Evolutionary conservation across 1,139 yeast genomes (phyloP).

Genomic region (Magnusiomyces suaveolens): DNA sequence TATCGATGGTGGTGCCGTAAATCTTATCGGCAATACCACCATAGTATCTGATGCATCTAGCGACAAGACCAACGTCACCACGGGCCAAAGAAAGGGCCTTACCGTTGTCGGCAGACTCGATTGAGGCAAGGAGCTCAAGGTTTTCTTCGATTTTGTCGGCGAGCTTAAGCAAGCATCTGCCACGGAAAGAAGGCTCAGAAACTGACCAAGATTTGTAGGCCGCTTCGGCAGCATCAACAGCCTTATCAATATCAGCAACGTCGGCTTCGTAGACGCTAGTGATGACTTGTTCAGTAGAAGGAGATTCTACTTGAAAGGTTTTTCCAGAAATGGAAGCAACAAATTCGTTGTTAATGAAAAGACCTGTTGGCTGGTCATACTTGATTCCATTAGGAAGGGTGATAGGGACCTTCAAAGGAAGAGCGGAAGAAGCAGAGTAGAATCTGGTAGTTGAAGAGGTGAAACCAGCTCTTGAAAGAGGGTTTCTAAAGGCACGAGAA

Average conservation of each 20-base stretch:
- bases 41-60: conserved; percentile 50
- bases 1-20: conserved; percentile 63
- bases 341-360: too few species aligned
- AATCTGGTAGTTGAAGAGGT: neutral
- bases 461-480: neutral
- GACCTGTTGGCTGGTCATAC: too few species aligned
- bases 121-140: conserved; percentile 45
- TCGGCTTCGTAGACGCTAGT: conserved; percentile 60
- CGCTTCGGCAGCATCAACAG: conserved; percentile 61
- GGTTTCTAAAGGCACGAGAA: neutral
- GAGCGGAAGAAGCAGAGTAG: conserved; percentile 5
- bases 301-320: conserved; percentile 49
- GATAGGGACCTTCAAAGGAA: conserved; percentile 20
- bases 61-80: conserved; percentile 55
- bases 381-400: conserved; percentile 49
- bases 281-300: conserved; percentile 59
- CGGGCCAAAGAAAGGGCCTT: conserved; percentile 51
- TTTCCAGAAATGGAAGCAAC: conserved; percentile 44
- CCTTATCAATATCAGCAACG: conserved; percentile 60
- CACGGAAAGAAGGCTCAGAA: conserved; percentile 41
- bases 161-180: conserved; percentile 41
- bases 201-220: conserved; percentile 49
- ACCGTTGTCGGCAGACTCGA: conserved; percentile 78
- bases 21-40: conserved; percentile 88
- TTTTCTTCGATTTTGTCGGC: conserved; percentile 46